Evolutionary conservation across 805 yeast genomes (phyloP).

Genomic region (Candida pseudofarinosa): DNA sequence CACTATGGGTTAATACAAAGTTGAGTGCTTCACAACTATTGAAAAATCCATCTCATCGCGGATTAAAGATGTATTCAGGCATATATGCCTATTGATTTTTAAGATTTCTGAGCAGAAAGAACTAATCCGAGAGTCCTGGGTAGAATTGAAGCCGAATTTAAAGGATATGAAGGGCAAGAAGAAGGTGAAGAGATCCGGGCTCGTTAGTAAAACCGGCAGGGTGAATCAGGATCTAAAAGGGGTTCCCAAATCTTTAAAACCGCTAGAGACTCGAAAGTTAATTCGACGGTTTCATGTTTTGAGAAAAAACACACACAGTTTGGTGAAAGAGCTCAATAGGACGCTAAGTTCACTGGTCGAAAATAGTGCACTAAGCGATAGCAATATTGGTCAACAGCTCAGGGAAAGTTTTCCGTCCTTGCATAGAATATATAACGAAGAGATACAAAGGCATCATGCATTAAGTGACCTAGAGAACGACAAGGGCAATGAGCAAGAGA

Average conservation of each 20-base stretch:
- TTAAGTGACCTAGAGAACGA: conserved; percentile 5
- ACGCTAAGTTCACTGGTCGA: conserved; percentile 6
- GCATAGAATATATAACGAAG: conserved; percentile 2
- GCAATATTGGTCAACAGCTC: conserved; percentile 14
- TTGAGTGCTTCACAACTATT: not conserved
- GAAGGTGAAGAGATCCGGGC: not conserved
- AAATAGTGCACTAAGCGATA: conserved; percentile 13
- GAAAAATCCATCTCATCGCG: not conserved
- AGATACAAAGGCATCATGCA: conserved; percentile 1
- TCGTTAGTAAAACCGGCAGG: not conserved
- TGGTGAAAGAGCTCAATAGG: conserved; percentile 30
- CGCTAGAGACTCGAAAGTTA: conserved; percentile 65
- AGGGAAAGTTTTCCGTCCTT: conserved; percentile 2
- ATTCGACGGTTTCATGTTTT: conserved; percentile 76
- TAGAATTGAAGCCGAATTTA: no score
- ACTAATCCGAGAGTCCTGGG: no score
- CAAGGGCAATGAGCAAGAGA: conserved; percentile 9
- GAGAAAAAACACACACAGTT: conserved; percentile 48
- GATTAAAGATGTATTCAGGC: not conserved
- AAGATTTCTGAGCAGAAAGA: no score
- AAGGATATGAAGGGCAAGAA: not conserved
- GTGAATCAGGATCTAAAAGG: not conserved
- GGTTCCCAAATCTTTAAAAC: conserved; percentile 53
- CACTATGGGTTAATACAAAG: no score
- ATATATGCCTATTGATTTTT: not conserved